Evolutionary conservation across 1,284 basidiomycete genomes (phyloP).

Genomic region (Neonothopanus nambi): DNA sequence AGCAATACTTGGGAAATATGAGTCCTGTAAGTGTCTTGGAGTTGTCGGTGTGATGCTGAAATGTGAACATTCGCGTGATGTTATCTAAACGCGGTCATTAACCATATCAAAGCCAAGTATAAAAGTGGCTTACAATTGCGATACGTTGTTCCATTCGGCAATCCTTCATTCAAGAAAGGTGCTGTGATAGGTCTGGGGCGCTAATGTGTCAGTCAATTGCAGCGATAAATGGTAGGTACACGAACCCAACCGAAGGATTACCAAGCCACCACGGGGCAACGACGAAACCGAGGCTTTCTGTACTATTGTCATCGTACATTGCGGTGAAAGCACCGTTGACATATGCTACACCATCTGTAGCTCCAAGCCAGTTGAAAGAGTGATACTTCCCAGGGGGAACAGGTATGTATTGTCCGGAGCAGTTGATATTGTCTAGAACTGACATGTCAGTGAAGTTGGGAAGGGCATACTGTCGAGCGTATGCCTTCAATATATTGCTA

Average conservation of each 20-base stretch:
- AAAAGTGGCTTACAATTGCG: conserved; percentile 10
- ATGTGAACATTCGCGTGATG: conserved; percentile 19
- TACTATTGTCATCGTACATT: conserved; percentile 20
- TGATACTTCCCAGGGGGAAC: conserved; percentile 11
- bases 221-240: conserved; percentile 4
- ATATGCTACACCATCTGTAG: conserved; percentile 16
- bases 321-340: conserved; percentile 18
- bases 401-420: conserved; percentile 10
- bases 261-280: conserved; percentile 26
- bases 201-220: not conserved
- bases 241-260: conserved; percentile 24
- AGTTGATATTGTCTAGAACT: conserved; percentile 14
- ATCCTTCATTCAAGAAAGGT: conserved; percentile 15
- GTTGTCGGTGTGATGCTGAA: conserved; percentile 18
- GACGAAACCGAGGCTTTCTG: conserved; percentile 21
- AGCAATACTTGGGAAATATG: conserved; percentile 13
- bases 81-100: conserved; percentile 13
- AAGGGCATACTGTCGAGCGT: conserved; percentile 11
- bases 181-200: conserved; percentile 15
- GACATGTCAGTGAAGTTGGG: conserved; percentile 15
- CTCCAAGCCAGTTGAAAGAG: conserved; percentile 18
- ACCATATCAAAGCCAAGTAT: too few relatives aligned
- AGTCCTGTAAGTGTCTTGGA: conserved; percentile 15
- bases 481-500: not conserved
- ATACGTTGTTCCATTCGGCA: conserved; percentile 15